Evolutionary conservation across 805 yeast species (phyloP).

Genomic region (Starmerella apis): DNA sequence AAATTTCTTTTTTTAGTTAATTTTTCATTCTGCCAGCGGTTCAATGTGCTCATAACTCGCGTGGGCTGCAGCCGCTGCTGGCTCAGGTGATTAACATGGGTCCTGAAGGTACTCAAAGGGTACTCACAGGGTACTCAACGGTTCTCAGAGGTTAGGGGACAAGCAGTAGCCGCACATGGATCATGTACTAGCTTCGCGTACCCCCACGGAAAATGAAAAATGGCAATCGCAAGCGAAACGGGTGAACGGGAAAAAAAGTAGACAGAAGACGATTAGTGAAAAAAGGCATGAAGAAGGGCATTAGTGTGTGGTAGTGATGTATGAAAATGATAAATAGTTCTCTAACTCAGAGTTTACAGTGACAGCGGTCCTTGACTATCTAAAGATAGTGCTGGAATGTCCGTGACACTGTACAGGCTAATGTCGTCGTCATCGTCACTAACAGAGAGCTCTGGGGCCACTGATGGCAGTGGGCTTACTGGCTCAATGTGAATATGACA

Average conservation of each 20-base stretch:
- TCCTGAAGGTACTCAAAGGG: too few relatives aligned
- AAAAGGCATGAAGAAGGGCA: not conserved
- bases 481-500: not conserved
- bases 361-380: not conserved
- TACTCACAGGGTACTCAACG: not conserved
- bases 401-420: conserved; percentile 11
- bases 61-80: not conserved
- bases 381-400: conserved; percentile 16
- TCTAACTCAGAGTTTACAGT: not conserved
- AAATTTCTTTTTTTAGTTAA: too few relatives aligned
- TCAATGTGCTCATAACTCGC: not conserved
- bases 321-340: not conserved
- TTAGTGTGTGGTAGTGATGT: not conserved
- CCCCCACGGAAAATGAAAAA: conserved; percentile 1
- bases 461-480: not conserved
- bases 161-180: not conserved
- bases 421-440: conserved; percentile 20
- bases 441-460: conserved; percentile 17
- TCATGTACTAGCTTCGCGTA: not conserved
- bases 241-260: not conserved
- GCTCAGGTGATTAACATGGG: too few relatives aligned
- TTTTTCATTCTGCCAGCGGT: not conserved
- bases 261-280: not conserved
- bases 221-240: not conserved
- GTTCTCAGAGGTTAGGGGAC: not conserved